Evolutionary conservation across 257 asterid species (phyloP).

Genomic region (Buddleja alternifolia): DNA sequence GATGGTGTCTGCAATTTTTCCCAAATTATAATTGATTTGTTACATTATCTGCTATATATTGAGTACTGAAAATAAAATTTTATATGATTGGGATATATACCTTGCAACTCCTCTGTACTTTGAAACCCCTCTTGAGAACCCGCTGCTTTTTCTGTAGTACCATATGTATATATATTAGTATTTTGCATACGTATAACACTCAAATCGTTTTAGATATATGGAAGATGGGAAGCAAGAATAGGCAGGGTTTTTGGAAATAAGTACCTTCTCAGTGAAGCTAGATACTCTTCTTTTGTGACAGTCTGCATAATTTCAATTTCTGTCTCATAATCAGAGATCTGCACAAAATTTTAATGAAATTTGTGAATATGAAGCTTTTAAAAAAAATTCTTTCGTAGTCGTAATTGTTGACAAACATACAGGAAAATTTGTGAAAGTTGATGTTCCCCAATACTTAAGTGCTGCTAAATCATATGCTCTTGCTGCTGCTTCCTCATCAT

Average conservation of each 20-base stretch:
- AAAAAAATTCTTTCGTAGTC: not conserved
- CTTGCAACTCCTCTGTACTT: conserved; percentile 91
- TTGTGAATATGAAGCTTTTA: not conserved
- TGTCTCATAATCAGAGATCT: conserved; percentile 51
- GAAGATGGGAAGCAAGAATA: not conserved
- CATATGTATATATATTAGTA: not conserved
- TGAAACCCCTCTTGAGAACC: conserved; percentile 87
- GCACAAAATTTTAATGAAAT: conserved; percentile 8
- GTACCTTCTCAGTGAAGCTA: conserved; percentile 60
- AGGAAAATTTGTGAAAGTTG: conserved; percentile 56
- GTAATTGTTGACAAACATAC: conserved; percentile 35
- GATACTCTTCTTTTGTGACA: conserved; percentile 58
- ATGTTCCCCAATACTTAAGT: conserved; percentile 60
- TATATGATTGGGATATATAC: conserved; percentile 31
- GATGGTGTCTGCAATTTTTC: conserved; percentile 58
- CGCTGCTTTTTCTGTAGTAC: conserved; percentile 64
- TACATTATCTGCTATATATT: not conserved
- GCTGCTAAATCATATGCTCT: conserved; percentile 63
- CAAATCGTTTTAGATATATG: not conserved
- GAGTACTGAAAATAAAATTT: not conserved
- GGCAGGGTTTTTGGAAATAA: not conserved
- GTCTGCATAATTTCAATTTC: conserved; percentile 53
- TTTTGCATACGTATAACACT: not conserved
- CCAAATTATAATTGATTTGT: not conserved
- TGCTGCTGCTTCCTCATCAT: conserved; percentile 64